Evolutionary conservation across 2,329 filamentous ascomycete genomes (phyloP).

Genomic region (Alternaria tenuissima): DNA sequence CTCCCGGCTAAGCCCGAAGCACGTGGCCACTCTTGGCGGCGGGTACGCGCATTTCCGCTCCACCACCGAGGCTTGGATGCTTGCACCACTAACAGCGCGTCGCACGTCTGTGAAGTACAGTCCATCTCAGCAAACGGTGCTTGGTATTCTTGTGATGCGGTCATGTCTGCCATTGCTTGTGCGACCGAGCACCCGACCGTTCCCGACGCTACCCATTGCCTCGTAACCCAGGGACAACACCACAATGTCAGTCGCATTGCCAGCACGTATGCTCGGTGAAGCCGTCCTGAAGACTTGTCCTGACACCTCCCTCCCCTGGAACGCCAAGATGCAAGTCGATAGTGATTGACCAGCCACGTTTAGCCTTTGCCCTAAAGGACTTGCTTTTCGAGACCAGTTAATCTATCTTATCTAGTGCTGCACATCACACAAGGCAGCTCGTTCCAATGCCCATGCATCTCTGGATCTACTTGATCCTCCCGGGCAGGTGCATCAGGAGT

Average conservation of each 20-base stretch:
- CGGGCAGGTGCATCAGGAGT: slow-evolving; percentile 22
- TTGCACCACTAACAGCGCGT: not conserved
- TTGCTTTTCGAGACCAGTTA: slow-evolving; percentile 16
- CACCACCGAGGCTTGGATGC: slow-evolving; percentile 1
- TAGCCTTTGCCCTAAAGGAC: slow-evolving; percentile 8
- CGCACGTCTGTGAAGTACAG: not conserved
- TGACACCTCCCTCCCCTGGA: slow-evolving; percentile 1
- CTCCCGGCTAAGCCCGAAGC: not conserved
- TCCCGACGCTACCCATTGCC: not conserved
- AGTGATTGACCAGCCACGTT: slow-evolving; percentile 2
- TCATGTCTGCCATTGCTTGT: not conserved
- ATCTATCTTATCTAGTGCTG: slow-evolving; percentile 23
- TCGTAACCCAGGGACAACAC: not conserved
- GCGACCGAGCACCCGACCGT: not conserved
- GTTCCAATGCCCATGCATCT: slow-evolving; percentile 1
- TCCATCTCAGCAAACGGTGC: not conserved
- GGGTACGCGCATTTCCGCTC: not conserved
- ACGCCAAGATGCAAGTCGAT: slow-evolving; percentile 18
- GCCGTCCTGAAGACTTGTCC: not conserved
- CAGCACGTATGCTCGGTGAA: not conserved
- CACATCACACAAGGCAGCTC: slow-evolving; percentile 9
- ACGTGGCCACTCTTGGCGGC: slow-evolving; percentile 13
- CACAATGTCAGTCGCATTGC: not conserved
- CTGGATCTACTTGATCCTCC: slow-evolving; percentile 20
- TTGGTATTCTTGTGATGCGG: not conserved